Base-by-base conservation (phyloP, 306 rosid species). In the Castanea sativa region DNA sequence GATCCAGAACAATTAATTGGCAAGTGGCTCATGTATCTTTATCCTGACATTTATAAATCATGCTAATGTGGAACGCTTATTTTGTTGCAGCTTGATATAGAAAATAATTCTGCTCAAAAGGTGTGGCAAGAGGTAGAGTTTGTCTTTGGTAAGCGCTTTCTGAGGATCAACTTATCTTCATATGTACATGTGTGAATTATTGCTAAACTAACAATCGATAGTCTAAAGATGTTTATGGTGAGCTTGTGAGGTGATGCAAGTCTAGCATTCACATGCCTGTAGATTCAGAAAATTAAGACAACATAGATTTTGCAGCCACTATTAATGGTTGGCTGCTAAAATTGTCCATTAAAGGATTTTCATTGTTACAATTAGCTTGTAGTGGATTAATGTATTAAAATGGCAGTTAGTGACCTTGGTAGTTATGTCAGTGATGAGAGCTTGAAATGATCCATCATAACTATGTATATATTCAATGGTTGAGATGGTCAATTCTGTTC, bases 121-220 rank as follows among this genome's bases (percentile, higher is more conserved):
- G 82, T 76, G 57, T 95, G 99, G 99, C 99, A 95, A 86, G 83
- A 12, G 75, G 87, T 89, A 77, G 99, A 95, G 86, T 88, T 93
- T 82, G 58, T 89, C 79, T 92, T 95, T 57, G 99, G 98, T 95
- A 93, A 90, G 91, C 76, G 45, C 85, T 67, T 82, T 53, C 72
- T 64, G 2, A 55, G 71, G 41, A 38, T n/a, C 64, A 64, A 69
- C 55, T 56, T 43, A 63, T 68, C 14, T 73, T 82, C 13, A 64
- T 32, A 1, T 64, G n/a, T 30, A 64, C 21, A 64, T 4, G 12
- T 23, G 33, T 59, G 14, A 59, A 59, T 23, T 59, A 13, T 59
- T 59, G 33, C 33, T 49, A 49, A 64, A 64, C 12, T 32, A 29
- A 64, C 5, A 64, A 64, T 4, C 3, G 6, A 64, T 15, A 41